These are phyloP conservation scores for Solanum bulbocastanum DNA, from an alignment of 257 asterid genomes.

Conservation along the genomic window DNA sequence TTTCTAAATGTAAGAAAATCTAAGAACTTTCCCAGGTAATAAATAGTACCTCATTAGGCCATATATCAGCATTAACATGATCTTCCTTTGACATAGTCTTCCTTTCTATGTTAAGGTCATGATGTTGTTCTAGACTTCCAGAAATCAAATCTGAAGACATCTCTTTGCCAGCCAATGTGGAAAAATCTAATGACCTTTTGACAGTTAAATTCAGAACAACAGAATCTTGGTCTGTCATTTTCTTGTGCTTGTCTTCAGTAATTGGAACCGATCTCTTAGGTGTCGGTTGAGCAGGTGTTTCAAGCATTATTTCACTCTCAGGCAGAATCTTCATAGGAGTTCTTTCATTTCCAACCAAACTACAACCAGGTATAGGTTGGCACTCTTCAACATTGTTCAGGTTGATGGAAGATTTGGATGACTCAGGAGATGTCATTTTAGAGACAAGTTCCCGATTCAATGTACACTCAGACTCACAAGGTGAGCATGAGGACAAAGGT, in stretches of 20 bases:
- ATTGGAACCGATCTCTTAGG: constrained; percentile 56
- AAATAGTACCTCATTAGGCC: background rate
- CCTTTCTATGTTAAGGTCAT: background rate
- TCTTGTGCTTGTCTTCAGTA: constrained; percentile 51
- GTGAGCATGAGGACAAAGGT: constrained; percentile 10
- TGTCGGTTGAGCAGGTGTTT: constrained; percentile 60
- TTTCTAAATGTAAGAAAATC: background rate
- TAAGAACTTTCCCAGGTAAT: background rate
- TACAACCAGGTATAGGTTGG: background rate
- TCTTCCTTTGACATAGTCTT: background rate
- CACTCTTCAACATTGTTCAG: constrained; percentile 4
- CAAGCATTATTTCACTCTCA: constrained; percentile 29
- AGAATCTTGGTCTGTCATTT: constrained; percentile 24
- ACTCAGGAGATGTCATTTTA: constrained; percentile 10
- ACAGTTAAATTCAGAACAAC: constrained; percentile 36
- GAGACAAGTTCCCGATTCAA: constrained; percentile 19
- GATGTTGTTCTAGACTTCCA: constrained; percentile 3
- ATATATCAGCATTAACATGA: background rate
- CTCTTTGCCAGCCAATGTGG: constrained; percentile 21
- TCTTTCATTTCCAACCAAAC: constrained; percentile 15
- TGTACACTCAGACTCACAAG: constrained; percentile 17
- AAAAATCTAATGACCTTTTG: constrained; percentile 62
- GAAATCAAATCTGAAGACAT: background rate
- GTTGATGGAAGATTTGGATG: constrained; percentile 11
- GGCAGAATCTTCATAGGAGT: constrained; percentile 58